Evolutionary conservation across 371 early-diverging fungal genomes (phyloP).

Genomic region (Mortierella sp.): DNA sequence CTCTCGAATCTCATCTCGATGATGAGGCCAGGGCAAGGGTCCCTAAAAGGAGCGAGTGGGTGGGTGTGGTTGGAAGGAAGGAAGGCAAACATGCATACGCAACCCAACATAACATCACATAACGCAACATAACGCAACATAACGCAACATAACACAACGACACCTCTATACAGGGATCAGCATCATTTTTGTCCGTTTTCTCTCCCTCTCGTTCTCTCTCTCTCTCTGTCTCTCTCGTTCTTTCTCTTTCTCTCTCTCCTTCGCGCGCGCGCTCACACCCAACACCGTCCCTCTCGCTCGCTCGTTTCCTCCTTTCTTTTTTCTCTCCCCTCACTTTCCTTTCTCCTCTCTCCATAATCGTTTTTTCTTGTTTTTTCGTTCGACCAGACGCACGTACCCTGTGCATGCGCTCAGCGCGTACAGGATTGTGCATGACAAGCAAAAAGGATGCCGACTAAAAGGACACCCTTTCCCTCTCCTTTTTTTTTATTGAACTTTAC

Average conservation of each 20-base stretch:
- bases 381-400: conserved; percentile 36
- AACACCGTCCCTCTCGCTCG: neutral
- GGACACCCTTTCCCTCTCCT: neutral
- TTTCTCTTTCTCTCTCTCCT: neutral
- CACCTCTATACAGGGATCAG: neutral
- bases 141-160: neutral
- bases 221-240: neutral
- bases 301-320: neutral
- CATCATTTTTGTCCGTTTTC: neutral
- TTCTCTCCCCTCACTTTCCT: neutral
- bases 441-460: neutral
- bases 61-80: neutral
- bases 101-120: neutral
- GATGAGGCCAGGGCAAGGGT: neutral
- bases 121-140: neutral
- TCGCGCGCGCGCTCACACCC: neutral
- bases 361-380: neutral
- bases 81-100: neutral
- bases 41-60: neutral
- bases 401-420: conserved; percentile 39
- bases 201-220: neutral
- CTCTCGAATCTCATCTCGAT: conserved; percentile 7
- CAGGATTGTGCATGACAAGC: conserved; percentile 32
- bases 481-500: neutral
- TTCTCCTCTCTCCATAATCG: neutral